These are phyloP conservation scores for Jasminum sambac DNA, from an alignment of 257 asterid genomes.

Conservation along the genomic window DNA sequence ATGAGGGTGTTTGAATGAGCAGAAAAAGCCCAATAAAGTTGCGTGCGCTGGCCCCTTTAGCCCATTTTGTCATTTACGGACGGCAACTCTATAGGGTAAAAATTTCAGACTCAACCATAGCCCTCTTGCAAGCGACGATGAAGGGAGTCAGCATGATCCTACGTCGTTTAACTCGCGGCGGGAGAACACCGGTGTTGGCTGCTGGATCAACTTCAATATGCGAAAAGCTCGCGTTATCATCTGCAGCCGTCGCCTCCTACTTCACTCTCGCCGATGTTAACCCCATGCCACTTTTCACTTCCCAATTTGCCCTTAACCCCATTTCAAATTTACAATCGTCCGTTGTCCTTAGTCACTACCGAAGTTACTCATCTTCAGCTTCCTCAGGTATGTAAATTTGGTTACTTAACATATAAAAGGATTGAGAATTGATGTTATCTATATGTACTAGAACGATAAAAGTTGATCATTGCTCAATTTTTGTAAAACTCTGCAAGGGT, in stretches of 20 bases:
- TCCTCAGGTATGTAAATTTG: slow-evolving; percentile 50
- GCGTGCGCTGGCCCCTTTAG: not conserved
- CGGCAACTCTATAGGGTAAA: not conserved
- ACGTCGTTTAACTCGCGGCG: slow-evolving; percentile 50
- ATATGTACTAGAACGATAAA: not conserved
- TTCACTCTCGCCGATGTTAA: slow-evolving; percentile 52
- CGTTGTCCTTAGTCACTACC: slow-evolving; percentile 33
- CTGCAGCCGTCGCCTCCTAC: slow-evolving; percentile 69
- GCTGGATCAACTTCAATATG: slow-evolving; percentile 41
- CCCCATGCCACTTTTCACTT: slow-evolving; percentile 38
- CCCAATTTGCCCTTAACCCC: slow-evolving; percentile 28
- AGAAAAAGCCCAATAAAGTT: not conserved
- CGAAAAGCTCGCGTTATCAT: slow-evolving; percentile 54
- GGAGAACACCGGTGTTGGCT: slow-evolving; percentile 30
- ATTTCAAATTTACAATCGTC: slow-evolving; percentile 26
- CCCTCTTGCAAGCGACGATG: slow-evolving; percentile 27
- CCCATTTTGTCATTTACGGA: too few species aligned
- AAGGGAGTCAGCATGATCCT: slow-evolving; percentile 43
- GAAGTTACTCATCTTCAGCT: slow-evolving; percentile 62
- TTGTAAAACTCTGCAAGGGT: slow-evolving; percentile 2
- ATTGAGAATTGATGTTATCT: not conserved
- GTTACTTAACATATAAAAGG: not conserved
- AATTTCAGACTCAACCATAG: not conserved
- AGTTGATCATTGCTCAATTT: not conserved
- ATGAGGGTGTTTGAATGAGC: too few species aligned